Conservation (phyloP, 805 yeast genomes). For the Yarrowia keelungensis region DNA sequence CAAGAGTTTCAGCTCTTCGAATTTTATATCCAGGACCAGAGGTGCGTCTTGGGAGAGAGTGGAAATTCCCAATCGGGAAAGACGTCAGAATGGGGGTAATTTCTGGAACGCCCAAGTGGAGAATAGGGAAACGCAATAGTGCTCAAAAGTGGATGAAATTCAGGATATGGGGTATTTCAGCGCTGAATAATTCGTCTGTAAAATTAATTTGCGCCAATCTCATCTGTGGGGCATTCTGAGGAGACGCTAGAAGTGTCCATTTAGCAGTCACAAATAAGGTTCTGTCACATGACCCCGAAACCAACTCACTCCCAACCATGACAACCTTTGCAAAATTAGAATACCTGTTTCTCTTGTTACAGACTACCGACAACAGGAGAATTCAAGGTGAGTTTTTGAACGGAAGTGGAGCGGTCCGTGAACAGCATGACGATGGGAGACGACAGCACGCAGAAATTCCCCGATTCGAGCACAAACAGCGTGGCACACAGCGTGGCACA, state of each 20-base stretch:
- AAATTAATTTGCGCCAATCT: too few species aligned
- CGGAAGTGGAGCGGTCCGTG: neutral
- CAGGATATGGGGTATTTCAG: too few species aligned
- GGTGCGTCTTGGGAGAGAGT: constrained; percentile 1
- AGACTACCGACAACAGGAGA: constrained; percentile 39
- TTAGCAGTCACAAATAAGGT: constrained; percentile 25
- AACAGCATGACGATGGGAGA: too few species aligned
- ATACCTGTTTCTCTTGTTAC: constrained; percentile 39
- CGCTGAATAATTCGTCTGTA: too few species aligned
- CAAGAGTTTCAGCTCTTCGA: neutral
- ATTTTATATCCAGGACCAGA: neutral
- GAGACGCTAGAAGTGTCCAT: neutral
- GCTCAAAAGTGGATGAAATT: neutral
- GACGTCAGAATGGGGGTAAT: neutral
- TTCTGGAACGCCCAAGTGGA: neutral
- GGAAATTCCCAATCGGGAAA: constrained; percentile 16
- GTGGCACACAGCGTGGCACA: too few species aligned
- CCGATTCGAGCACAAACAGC: too few species aligned
- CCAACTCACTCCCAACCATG: constrained; percentile 39
- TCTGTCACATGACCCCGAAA: constrained; percentile 5
- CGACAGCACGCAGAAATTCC: too few species aligned
- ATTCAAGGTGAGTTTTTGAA: constrained; percentile 37
- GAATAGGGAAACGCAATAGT: neutral
- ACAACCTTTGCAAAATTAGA: constrained; percentile 38
- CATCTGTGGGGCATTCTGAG: too few species aligned